These are phyloP conservation scores for Lactarius psammicola DNA, from an alignment of 768 basidiomycete species.

Conservation along the genomic window DNA sequence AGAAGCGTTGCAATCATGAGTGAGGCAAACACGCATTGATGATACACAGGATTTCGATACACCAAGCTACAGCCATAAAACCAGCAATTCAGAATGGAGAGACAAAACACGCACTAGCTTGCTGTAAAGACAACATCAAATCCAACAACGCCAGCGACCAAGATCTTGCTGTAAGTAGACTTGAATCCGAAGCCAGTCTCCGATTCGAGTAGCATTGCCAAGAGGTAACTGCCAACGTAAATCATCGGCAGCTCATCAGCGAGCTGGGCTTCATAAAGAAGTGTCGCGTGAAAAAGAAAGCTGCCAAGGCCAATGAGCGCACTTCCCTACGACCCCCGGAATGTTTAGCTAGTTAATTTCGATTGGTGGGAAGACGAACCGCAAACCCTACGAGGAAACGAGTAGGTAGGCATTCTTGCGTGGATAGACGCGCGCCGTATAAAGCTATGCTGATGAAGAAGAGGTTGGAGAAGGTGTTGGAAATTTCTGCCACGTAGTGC, in stretches of 20 bases:
- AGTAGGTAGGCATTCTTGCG: slow-evolving; percentile 37
- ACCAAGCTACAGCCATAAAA: slow-evolving; percentile 45
- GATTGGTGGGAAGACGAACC: slow-evolving; percentile 29
- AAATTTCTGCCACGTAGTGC: slow-evolving; percentile 73
- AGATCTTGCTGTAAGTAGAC: slow-evolving; percentile 39
- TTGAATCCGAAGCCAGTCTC: slow-evolving; percentile 48
- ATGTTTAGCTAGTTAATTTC: background rate
- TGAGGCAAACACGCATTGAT: slow-evolving; percentile 68
- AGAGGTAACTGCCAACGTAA: slow-evolving; percentile 60
- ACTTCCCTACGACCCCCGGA: slow-evolving; percentile 49
- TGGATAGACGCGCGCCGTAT: slow-evolving; percentile 42
- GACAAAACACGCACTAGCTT: slow-evolving; percentile 59
- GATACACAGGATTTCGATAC: slow-evolving; percentile 75
- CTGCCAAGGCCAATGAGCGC: slow-evolving; percentile 73
- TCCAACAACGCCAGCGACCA: slow-evolving; percentile 40
- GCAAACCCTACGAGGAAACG: slow-evolving; percentile 39
- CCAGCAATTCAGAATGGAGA: background rate
- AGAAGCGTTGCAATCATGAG: slow-evolving; percentile 50
- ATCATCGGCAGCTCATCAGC: slow-evolving; percentile 86
- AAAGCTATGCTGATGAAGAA: slow-evolving; percentile 55
- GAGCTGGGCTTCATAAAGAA: slow-evolving; percentile 73
- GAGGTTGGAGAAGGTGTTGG: slow-evolving; percentile 64
- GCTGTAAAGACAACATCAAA: slow-evolving; percentile 66
- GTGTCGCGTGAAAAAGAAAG: slow-evolving; percentile 75
- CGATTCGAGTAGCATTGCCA: slow-evolving; percentile 61